Evolutionary conservation across 2,329 filamentous ascomycete species (phyloP), one percentile per base, ranked within the genome.

Genomic region (Trichophyton verrucosum): DNA sequence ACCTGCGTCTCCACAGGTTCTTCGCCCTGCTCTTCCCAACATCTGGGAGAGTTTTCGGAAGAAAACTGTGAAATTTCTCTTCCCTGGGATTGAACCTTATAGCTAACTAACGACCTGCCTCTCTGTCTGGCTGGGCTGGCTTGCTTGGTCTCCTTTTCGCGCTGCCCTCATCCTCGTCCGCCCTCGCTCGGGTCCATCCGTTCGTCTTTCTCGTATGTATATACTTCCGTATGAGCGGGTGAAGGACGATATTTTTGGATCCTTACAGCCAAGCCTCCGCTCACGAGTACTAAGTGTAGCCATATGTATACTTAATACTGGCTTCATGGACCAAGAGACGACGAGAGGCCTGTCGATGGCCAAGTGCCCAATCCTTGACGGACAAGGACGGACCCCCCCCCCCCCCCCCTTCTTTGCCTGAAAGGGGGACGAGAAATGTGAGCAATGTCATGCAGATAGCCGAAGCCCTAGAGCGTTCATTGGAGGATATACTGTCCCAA

Each of bases 391-490:
- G 49, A n/a, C 49, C 49, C 33, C 27, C 24, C 15, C 3, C 27
- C 24, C 15, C 3, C 49, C 22, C 22, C 49, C 22, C 22, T 44
- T 44, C 15, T 44, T 7, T 44, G 15, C 40, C n/a, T 44, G 15
- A 17, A 44, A 44, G 15, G n/a, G 15, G 15, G 9, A 59, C 36
- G n/a, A 17, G 27, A 47, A 59, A 46, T 46, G 33, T 33, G 55
- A 57, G 55, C 33, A 57, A 59, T 59, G 57, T 27, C 38, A 59
- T 59, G 57, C 55, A 57, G 57, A 59, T 46, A 44, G 20, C 57
- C 57, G 42, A 59, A 33, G 33, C 30, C 55, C n/a, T 33, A 22
- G n/a, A 2, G 27, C 55, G 27, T 30, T 57, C 17, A 57, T 57
- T 57, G 55, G 55, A 57, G 8, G 55, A 57, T 20, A 20, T 33